Evolutionary conservation across 148 eudicot species (phyloP), one percentile per base, ranked within the genome.

Genomic region (Chenopodium suecicum): DNA sequence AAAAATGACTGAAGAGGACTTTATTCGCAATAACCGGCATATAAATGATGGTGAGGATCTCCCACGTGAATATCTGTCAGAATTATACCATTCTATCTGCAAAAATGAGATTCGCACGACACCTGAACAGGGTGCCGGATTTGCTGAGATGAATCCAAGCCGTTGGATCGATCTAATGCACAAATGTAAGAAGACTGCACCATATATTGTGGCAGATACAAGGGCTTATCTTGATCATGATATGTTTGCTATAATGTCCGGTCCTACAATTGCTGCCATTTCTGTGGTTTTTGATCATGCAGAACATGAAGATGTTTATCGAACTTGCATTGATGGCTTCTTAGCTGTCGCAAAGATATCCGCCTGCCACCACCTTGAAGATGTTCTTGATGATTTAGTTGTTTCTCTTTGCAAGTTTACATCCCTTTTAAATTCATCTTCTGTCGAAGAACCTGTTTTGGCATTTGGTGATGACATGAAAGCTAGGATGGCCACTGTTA

Each of bases 1-100:
- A 82, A 95, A 93, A 87, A 95, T 95, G 99, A 92, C 91, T 3
- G 97, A 92, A 87, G 99, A 92, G 68, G 98, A 95, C 87, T 95
- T 93, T 76, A 94, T 95, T 71, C 90, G 94, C 31, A 95, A 95
- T 81, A 95, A 94, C 78, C 88, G 98, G 74, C 91, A 81, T 79
- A 95, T 93, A 58, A 95, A 95, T 70, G 95, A 89, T 63, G 99
- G 99, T n/a, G 90, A 84, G 85, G 99, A 95, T 87, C 97, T 95
- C 22, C 99, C 99, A 52, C 89, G 94, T 17, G 97, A 95, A 23
- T 92, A 81, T 75, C 87, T 95, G 80, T 83, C 87, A n/a, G 98
- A 95, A 82, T 87, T 95, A 80, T 95, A 87, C 80, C 91, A 89
- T 78, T 87, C 98, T 19, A 94, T 95, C 66, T 91, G 92, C 87